Conservation (phyloP, 352 stramenopile species). For the Phytophthora pisi region DNA sequence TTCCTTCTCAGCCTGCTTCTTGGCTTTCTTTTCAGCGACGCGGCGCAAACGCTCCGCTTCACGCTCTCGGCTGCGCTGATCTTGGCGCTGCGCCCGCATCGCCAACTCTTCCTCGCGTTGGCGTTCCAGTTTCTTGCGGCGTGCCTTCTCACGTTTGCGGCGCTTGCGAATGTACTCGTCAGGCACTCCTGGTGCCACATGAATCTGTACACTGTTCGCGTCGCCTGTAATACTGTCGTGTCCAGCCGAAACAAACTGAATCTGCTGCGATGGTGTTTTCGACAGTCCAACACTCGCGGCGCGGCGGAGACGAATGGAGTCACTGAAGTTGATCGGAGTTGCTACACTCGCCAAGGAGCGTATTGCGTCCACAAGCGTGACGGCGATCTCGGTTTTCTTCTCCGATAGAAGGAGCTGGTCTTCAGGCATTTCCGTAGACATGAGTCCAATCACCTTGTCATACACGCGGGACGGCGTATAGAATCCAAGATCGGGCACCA, state of each 20-base stretch:
- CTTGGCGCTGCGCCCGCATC: conserved; percentile 70
- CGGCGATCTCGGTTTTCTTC: conserved; percentile 89
- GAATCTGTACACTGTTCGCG: conserved; percentile 49
- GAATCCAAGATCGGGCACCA: conserved; percentile 82
- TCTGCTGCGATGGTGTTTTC: conserved; percentile 62
- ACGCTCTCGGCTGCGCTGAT: conserved; percentile 63
- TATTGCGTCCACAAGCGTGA: conserved; percentile 84
- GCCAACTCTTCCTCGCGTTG: conserved; percentile 80
- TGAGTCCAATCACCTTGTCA: conserved; percentile 77
- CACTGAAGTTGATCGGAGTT: conserved; percentile 78
- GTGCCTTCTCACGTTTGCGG: conserved; percentile 83
- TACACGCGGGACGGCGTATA: conserved; percentile 83
- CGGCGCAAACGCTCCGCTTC: conserved; percentile 78
- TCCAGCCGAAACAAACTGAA: conserved; percentile 64
- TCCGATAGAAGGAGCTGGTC: conserved; percentile 81
- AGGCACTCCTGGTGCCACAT: conserved; percentile 68
- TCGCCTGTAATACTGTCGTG: conserved; percentile 57
- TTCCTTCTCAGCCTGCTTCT: conserved; percentile 83
- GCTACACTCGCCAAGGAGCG: conserved; percentile 48
- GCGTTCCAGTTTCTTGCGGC: conserved; percentile 72
- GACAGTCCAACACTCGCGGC: conserved; percentile 52
- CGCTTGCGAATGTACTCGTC: conserved; percentile 88
- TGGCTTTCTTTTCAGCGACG: conserved; percentile 88
- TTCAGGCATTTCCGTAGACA: conserved; percentile 85
- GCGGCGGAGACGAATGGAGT: conserved; percentile 63